These are phyloP conservation scores for Naganishia onofrii DNA, from an alignment of 768 basidiomycete species.

Conservation along the genomic window DNA sequence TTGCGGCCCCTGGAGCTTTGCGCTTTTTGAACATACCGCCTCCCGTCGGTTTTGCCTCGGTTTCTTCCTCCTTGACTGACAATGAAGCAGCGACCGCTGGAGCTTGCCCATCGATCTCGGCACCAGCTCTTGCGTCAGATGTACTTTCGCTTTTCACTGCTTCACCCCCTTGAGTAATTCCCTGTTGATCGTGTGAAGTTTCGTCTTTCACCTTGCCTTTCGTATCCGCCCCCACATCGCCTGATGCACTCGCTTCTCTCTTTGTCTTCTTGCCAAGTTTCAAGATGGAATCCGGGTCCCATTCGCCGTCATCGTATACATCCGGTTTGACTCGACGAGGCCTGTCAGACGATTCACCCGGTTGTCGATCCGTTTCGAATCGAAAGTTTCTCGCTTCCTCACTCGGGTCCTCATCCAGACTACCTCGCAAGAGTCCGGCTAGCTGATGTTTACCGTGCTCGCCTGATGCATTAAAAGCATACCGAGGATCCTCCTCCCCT, in stretches of 20 bases:
- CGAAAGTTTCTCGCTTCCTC: constrained; percentile 52
- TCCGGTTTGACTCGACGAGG: constrained; percentile 61
- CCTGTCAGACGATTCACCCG: constrained; percentile 29
- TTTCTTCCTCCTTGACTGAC: constrained; percentile 24
- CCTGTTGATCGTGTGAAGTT: background rate
- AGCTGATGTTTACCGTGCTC: constrained; percentile 21
- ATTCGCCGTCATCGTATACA: constrained; percentile 62
- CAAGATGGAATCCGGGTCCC: constrained; percentile 70
- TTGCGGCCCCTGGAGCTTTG: constrained; percentile 38
- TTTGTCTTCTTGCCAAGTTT: constrained; percentile 51
- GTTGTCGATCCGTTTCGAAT: constrained; percentile 56
- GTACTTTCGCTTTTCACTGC: background rate
- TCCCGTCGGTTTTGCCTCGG: constrained; percentile 19
- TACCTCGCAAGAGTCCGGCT: constrained; percentile 29
- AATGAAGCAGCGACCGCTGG: constrained; percentile 29
- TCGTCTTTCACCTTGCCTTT: constrained; percentile 9
- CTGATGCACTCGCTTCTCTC: constrained; percentile 30
- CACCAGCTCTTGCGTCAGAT: background rate
- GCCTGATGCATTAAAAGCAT: background rate
- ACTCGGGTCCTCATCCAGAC: constrained; percentile 33
- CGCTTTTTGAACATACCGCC: constrained; percentile 53
- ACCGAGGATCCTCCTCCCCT: background rate
- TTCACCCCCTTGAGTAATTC: background rate
- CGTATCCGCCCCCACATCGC: constrained; percentile 29
- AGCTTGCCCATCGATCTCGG: background rate